Percentiles rank a stretch among this genome's conserved stretches.
phyloP scores from a whole-genome alignment of 1,284 basidiomycete genomes.

The Boletus calvinii region DNA sequence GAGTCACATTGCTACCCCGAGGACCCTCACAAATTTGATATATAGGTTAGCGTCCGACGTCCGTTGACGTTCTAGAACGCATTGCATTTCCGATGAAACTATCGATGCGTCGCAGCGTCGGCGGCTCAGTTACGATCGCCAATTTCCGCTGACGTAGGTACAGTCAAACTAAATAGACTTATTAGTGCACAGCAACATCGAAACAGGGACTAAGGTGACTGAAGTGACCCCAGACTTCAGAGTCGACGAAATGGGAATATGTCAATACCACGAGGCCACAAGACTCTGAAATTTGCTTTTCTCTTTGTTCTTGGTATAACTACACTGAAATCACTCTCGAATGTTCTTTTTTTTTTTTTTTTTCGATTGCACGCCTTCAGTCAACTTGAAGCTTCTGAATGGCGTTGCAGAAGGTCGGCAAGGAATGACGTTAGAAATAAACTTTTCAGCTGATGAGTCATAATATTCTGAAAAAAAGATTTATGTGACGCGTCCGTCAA shows the following conservation, averaged over 20 bases:
- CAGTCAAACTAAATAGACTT: not conserved
- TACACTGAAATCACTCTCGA: not conserved
- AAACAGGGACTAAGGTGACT: not conserved
- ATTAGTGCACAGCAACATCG: not conserved
- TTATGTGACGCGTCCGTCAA: not conserved
- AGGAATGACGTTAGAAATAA: conserved; percentile 10
- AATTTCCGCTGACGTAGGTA: not conserved
- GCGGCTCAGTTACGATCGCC: no score
- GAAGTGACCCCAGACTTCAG: no score
- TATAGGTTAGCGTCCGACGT: no score
- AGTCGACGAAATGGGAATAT: no score
- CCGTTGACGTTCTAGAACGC: not conserved
- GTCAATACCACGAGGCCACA: not conserved
- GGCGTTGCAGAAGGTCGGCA: not conserved
- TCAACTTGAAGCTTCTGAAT: not conserved
- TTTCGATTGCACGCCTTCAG: not conserved
- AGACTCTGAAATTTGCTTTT: not conserved
- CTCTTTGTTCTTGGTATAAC: not conserved
- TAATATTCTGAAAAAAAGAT: not conserved
- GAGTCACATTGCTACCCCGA: not conserved
- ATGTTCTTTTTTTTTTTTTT: not conserved
- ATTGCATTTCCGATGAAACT: not conserved
- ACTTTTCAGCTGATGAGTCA: not conserved
- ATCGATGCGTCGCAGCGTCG: no score
- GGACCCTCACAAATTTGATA: not conserved